A percentile compares a stretch with the other conserved stretches of the same genome.
Evolutionary conservation across 129 eudicot species (phyloP).

Genomic region (Apium graveolens): DNA sequence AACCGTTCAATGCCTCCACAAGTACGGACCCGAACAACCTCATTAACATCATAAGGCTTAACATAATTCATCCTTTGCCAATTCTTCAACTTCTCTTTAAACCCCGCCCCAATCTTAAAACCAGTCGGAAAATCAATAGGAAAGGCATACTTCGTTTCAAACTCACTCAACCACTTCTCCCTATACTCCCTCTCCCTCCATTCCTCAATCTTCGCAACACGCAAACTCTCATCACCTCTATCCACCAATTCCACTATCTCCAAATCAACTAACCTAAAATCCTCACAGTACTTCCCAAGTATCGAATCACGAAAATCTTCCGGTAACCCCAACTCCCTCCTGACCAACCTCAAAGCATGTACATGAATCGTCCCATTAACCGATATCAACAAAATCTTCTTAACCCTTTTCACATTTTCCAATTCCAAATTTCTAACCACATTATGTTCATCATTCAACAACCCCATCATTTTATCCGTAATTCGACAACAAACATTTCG

Average conservation of each 20-base stretch:
- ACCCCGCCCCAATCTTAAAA: slow-evolving; percentile 48
- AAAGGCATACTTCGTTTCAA: slow-evolving; percentile 73
- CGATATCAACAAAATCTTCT: slow-evolving; percentile 66
- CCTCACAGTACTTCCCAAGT: slow-evolving; percentile 36
- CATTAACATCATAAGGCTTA: slow-evolving; percentile 66
- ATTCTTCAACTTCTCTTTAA: slow-evolving; percentile 54
- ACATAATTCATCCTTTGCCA: slow-evolving; percentile 84
- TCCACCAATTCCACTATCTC: slow-evolving; percentile 58
- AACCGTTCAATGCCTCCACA: slow-evolving; percentile 70
- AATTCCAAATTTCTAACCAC: slow-evolving; percentile 26
- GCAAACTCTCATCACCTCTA: slow-evolving; percentile 19
- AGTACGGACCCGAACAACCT: slow-evolving; percentile 31
- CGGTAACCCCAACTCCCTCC: slow-evolving; percentile 72
- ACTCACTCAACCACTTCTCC: slow-evolving; percentile 92
- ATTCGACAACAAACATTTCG: slow-evolving; percentile 56
- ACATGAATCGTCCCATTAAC: slow-evolving; percentile 56
- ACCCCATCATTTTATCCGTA: slow-evolving; percentile 31
- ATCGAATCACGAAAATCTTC: slow-evolving; percentile 73
- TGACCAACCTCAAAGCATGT: slow-evolving; percentile 71
- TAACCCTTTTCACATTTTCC: slow-evolving; percentile 40
- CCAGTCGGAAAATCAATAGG: slow-evolving; percentile 79
- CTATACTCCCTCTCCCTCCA: slow-evolving; percentile 76
- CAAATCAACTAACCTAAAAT: slow-evolving; percentile 55
- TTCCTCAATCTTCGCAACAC: slow-evolving; percentile 58
- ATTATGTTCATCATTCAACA: slow-evolving; percentile 40